Base-by-base conservation (phyloP, 305 asterid species). In the Euphrasia arctica region DNA sequence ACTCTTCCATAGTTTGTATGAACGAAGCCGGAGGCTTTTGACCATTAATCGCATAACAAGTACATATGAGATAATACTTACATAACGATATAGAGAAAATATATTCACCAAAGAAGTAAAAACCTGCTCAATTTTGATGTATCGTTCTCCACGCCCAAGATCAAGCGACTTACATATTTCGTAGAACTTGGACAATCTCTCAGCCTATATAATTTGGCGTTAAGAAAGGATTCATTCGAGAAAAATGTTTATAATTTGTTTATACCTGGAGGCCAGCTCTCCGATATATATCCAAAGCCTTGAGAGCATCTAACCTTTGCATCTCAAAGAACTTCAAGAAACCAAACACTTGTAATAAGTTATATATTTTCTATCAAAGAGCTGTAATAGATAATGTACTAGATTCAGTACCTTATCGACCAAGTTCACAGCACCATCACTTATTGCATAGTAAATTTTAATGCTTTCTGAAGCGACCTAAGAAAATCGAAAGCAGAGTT, bases 1-100 rank as follows among this genome's bases (percentile, higher is more conserved):
- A 94, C 82, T 94, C 98, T 82, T 94, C 99, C 99, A 94, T 90
- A 62, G 97, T 85, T 90, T 86, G 97, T 67, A 93, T 61, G 72
- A 90, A 93, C 41, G 99, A 93, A 70, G 95, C 94, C 43, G 97
- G 97, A 52, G 99, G 96, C 99, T 93, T 71, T 18, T 71, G 55
- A 79, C 63, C 29, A 68, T 57, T 71, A 64, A 74, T 56, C 68
- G 69, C 36, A 47, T 31, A 64, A 68, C 18, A 66, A 58, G 22
- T 18, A 42, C 52, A 41, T 63, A 55, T 74, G n/a, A 76, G 69
- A 70, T 18, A 18, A 18, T 64, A 60, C 56, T 15, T 54, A 67
- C 63, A 41, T 48, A 57, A 34, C 1, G 4, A 60, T 7, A 51
- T 3, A 52, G 54, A 57, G 58, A 52, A n/a, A 68, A 54, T 47